Evolutionary conservation across 1,284 basidiomycete genomes (phyloP).

Genomic region (Cronartium quercuum): DNA sequence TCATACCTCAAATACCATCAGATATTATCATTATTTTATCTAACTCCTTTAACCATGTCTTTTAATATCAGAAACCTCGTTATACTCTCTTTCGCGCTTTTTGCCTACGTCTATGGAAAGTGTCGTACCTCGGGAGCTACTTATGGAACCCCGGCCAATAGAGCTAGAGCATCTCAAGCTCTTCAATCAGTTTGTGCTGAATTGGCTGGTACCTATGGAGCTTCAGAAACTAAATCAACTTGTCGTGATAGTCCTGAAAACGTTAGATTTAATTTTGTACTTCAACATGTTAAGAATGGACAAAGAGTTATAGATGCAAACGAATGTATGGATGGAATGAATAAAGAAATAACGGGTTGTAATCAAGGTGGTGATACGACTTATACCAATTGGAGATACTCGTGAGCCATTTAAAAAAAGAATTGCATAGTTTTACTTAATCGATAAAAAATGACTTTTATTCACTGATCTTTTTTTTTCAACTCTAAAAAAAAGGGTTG

Average conservation of each 20-base stretch:
- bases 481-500: no score
- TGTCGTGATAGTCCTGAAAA: not conserved
- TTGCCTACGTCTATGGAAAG: no score
- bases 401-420: constrained; percentile 1
- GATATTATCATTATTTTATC: no score
- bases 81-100: no score
- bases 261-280: not conserved
- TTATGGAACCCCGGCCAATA: not conserved
- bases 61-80: no score
- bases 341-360: not conserved
- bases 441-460: no score
- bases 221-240: not conserved
- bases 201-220: not conserved
- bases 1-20: no score
- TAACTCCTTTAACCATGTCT: no score
- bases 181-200: not conserved
- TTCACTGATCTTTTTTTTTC: no score
- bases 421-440: no score
- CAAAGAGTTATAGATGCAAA: not conserved
- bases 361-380: not conserved
- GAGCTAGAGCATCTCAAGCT: not conserved
- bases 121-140: not conserved
- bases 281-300: not conserved
- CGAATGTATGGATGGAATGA: constrained; percentile 1
- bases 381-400: not conserved